These are phyloP conservation scores for Eurotiales sp. DNA, from an alignment of 2,329 filamentous ascomycete species.

Conservation along the genomic window DNA sequence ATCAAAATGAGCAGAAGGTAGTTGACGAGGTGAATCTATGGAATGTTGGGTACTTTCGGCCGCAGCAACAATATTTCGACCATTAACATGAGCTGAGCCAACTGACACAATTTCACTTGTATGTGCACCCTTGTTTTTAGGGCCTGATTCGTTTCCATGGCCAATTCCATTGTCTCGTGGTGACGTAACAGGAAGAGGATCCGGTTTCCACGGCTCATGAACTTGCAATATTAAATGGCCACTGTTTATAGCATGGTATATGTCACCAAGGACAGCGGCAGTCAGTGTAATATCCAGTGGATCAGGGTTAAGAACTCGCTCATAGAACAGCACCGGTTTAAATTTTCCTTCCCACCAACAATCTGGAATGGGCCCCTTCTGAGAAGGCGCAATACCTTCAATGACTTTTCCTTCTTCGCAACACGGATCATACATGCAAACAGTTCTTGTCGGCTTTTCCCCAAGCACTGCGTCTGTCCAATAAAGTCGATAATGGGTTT, in stretches of 20 bases:
- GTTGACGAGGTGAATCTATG: no score
- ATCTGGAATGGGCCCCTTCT: conserved; percentile 23
- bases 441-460: not conserved
- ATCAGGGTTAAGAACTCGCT: conserved; percentile 27
- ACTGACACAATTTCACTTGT: no score
- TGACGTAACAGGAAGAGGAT: no score
- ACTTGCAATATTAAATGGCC: not conserved
- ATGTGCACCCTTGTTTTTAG: no score
- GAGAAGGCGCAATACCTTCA: conserved; percentile 19
- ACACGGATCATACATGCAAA: conserved; percentile 29
- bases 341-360: conserved; percentile 21
- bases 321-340: conserved; percentile 32
- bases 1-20: no score
- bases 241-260: not conserved
- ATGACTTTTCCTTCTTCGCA: conserved; percentile 25
- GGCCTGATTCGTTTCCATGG: no score
- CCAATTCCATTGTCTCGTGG: no score
- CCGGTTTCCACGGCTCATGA: not conserved
- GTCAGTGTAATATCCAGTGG: conserved; percentile 5
- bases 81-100: no score
- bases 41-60: no score
- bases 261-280: conserved; percentile 12
- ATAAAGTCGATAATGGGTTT: conserved; percentile 9
- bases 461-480: conserved; percentile 13
- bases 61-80: no score